Evolutionary conservation across 2,329 filamentous ascomycete species (phyloP).

Genomic region (Escovopsis sp.): DNA sequence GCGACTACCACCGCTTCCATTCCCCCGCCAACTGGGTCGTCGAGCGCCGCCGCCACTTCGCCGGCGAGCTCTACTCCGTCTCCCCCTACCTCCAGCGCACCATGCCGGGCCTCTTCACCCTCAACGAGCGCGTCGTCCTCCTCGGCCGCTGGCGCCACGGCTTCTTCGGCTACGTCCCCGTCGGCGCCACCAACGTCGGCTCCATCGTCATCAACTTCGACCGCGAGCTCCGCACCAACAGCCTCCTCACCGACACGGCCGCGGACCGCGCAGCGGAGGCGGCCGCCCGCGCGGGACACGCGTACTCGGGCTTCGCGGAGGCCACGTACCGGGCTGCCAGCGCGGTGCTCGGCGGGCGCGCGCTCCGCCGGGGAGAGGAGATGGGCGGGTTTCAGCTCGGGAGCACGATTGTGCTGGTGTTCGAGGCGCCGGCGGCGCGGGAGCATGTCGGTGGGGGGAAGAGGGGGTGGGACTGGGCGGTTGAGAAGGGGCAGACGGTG

Average conservation of each 20-base stretch:
- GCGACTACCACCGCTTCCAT: slow-evolving; percentile 98
- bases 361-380: slow-evolving; percentile 76
- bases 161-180: slow-evolving; percentile 91
- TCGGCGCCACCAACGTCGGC: slow-evolving; percentile 93
- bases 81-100: slow-evolving; percentile 89
- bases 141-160: slow-evolving; percentile 91
- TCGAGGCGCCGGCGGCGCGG: slow-evolving; percentile 64
- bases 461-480: slow-evolving; percentile 69
- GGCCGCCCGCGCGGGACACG: slow-evolving; percentile 59
- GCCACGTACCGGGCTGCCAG: slow-evolving; percentile 75
- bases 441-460: slow-evolving; percentile 35
- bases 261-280: slow-evolving; percentile 75
- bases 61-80: slow-evolving; percentile 87
- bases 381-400: slow-evolving; percentile 97
- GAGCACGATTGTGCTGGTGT: slow-evolving; percentile 88
- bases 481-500: slow-evolving; percentile 75
- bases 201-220: slow-evolving; percentile 97
- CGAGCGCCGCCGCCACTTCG: slow-evolving; percentile 88
- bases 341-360: slow-evolving; percentile 63
- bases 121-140: slow-evolving; percentile 91
- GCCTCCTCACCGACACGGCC: slow-evolving; percentile 77
- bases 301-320: slow-evolving; percentile 82
- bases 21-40: slow-evolving; percentile 92
- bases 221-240: slow-evolving; percentile 83
- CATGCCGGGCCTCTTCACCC: slow-evolving; percentile 82